phyloP scores from a whole-genome alignment of 2,329 filamentous ascomycete genomes.

The Penicillium verrucosum region DNA sequence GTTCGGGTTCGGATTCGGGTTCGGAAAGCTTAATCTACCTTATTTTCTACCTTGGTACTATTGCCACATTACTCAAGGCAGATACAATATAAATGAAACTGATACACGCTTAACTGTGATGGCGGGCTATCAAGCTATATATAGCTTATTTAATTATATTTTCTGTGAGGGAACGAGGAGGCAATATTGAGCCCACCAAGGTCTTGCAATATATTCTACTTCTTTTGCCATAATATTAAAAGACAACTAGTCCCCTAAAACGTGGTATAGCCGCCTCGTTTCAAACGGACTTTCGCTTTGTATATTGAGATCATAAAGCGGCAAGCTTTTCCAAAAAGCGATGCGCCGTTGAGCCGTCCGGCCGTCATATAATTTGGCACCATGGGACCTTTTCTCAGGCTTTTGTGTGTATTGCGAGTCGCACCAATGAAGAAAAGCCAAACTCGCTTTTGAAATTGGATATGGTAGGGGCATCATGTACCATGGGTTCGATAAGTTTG shows the following conservation, averaged over 20 bases:
- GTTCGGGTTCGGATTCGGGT: neutral
- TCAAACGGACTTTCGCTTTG: neutral
- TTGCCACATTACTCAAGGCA: neutral
- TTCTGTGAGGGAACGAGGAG: neutral
- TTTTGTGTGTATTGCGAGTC: slow-evolving; percentile 1
- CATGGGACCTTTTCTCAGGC: neutral
- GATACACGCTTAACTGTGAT: neutral
- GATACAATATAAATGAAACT: neutral
- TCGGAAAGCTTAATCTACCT: neutral
- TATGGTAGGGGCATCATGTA: slow-evolving; percentile 8
- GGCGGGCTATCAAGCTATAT: neutral
- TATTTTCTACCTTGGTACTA: neutral
- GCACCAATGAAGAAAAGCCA: neutral
- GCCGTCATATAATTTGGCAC: neutral
- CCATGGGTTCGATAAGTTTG: slow-evolving; percentile 3
- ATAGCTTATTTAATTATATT: neutral
- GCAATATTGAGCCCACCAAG: neutral
- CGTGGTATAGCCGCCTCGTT: no score
- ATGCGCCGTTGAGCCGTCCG: slow-evolving; percentile 5
- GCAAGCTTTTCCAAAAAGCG: slow-evolving; percentile 3
- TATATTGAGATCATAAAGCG: slow-evolving; percentile 4
- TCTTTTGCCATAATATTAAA: neutral
- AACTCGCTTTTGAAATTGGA: slow-evolving; percentile 3
- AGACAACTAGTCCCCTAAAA: no score
- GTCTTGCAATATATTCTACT: neutral